These are phyloP conservation scores for Ustilago nuda DNA, from an alignment of 1,284 basidiomycete genomes.

Conservation along the genomic window DNA sequence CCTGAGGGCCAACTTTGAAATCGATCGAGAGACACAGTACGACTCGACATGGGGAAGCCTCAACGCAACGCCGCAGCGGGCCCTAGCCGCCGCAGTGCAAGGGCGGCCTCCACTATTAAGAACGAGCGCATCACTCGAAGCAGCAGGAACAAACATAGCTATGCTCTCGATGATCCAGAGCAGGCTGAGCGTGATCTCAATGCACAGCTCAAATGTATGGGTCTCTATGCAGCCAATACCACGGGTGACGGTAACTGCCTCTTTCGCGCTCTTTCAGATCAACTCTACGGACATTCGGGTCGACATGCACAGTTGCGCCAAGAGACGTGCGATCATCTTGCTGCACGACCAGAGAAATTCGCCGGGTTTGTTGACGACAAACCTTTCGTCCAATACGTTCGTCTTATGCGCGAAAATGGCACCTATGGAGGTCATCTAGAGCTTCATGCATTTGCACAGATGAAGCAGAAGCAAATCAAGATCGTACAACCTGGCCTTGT, in stretches of 20 bases:
- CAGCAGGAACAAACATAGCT: slow-evolving; percentile 45
- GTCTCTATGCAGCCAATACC: slow-evolving; percentile 66
- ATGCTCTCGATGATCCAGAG: slow-evolving; percentile 61
- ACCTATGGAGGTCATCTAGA: slow-evolving; percentile 93
- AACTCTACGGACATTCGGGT: slow-evolving; percentile 81
- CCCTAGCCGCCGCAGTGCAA: slow-evolving; percentile 38
- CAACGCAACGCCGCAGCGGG: slow-evolving; percentile 39
- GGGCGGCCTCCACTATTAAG: slow-evolving; percentile 42
- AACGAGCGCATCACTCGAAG: slow-evolving; percentile 53
- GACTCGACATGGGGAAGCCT: slow-evolving; percentile 33
- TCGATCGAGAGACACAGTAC: neutral
- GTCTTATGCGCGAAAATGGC: slow-evolving; percentile 72
- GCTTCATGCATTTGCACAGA: slow-evolving; percentile 86
- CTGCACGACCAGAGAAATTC: slow-evolving; percentile 78
- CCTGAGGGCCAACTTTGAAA: neutral
- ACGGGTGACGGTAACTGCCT: slow-evolving; percentile 68
- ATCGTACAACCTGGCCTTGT: slow-evolving; percentile 83
- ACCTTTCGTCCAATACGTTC: slow-evolving; percentile 65
- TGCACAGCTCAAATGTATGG: slow-evolving; percentile 62
- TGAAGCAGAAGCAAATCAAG: slow-evolving; percentile 82
- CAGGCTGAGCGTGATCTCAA: slow-evolving; percentile 61
- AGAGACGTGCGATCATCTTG: slow-evolving; percentile 82
- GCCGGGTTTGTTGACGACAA: slow-evolving; percentile 88
- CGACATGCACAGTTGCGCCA: slow-evolving; percentile 78
- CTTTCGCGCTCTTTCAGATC: slow-evolving; percentile 70